Percentiles rank a stretch among this genome's conserved stretches.
Evolutionary conservation across 1,284 basidiomycete species (phyloP).

Genomic region (Cronartium ribicola): DNA sequence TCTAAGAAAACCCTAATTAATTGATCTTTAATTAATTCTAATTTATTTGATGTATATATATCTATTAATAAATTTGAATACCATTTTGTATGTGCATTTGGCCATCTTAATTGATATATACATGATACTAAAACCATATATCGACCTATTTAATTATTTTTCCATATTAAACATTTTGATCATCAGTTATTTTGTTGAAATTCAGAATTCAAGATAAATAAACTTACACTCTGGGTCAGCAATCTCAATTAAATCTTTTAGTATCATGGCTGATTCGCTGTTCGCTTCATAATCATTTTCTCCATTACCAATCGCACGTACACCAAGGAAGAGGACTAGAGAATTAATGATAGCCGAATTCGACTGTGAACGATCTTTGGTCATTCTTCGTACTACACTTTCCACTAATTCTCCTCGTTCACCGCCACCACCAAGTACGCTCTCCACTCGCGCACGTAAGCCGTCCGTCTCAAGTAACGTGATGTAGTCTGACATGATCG

Average conservation of each 20-base stretch:
- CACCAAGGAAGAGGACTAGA: conserved; percentile 88
- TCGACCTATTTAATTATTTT: conserved; percentile 54
- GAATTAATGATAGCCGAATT: conserved; percentile 85
- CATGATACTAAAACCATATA: conserved; percentile 86
- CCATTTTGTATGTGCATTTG: conserved; percentile 75
- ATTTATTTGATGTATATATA: conserved; percentile 69
- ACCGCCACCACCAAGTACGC: conserved; percentile 69
- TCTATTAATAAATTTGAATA: conserved; percentile 82
- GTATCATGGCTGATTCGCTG: conserved; percentile 63
- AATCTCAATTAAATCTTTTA: conserved; percentile 74
- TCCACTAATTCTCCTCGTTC: conserved; percentile 12
- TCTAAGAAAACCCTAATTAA: conserved; percentile 87
- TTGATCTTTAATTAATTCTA: conserved; percentile 75
- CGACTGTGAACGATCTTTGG: conserved; percentile 62
- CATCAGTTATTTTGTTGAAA: too few species aligned
- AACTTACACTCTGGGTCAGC: conserved; percentile 80
- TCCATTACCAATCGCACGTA: conserved; percentile 77
- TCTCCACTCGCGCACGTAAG: conserved; percentile 71
- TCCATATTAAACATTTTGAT: too few species aligned
- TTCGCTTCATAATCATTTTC: conserved; percentile 67
- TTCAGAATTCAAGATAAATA: neutral
- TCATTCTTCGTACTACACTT: neutral
- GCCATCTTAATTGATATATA: conserved; percentile 88
- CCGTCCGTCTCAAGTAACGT: conserved; percentile 70
- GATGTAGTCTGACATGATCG: conserved; percentile 83